phyloP scores from a whole-genome alignment of 1,284 basidiomycete species.

The Violaceomyces palustris region DNA sequence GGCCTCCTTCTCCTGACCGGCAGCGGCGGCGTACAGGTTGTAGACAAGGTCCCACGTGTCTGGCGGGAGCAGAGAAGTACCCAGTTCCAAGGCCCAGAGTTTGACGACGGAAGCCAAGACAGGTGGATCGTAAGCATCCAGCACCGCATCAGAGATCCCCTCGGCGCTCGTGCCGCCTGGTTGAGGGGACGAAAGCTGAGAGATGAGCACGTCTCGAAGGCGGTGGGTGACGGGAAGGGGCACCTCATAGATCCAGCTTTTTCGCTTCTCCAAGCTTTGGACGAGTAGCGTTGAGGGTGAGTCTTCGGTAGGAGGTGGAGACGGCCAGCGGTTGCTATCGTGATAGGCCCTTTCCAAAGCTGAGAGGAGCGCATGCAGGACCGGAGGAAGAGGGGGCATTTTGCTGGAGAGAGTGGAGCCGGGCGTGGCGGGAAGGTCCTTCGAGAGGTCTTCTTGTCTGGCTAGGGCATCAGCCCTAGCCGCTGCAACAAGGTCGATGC shows the following conservation, averaged over 20 bases:
- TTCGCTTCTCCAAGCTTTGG: conserved; percentile 67
- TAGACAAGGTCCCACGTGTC: conserved; percentile 46
- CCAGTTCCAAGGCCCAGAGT: conserved; percentile 60
- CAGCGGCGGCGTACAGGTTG: conserved; percentile 42
- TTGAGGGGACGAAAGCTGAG: conserved; percentile 22
- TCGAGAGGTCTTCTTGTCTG: conserved; percentile 7
- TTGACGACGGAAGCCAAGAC: conserved; percentile 78
- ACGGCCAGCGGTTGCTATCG: conserved; percentile 54
- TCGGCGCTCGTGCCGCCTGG: conserved; percentile 3
- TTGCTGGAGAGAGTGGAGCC: no score
- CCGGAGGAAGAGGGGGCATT: conserved; percentile 62
- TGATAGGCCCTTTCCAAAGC: conserved; percentile 66
- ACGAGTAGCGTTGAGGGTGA: conserved; percentile 1
- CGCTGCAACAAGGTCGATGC: conserved; percentile 37
- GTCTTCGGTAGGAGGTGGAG: conserved; percentile 4
- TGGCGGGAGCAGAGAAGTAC: conserved; percentile 32
- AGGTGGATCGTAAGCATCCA: conserved; percentile 74
- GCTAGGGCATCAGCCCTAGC: conserved; percentile 33
- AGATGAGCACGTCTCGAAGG: conserved; percentile 73
- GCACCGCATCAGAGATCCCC: conserved; percentile 57
- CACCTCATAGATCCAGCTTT: conserved; percentile 78
- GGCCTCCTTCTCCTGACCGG: conserved; percentile 32
- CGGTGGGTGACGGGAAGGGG: conserved; percentile 72
- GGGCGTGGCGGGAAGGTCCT: no score
- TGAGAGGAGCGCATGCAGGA: conserved; percentile 66